Evolutionary conservation across 2,329 filamentous ascomycete genomes (phyloP).

Genomic region (Paecilomyces formosus): DNA sequence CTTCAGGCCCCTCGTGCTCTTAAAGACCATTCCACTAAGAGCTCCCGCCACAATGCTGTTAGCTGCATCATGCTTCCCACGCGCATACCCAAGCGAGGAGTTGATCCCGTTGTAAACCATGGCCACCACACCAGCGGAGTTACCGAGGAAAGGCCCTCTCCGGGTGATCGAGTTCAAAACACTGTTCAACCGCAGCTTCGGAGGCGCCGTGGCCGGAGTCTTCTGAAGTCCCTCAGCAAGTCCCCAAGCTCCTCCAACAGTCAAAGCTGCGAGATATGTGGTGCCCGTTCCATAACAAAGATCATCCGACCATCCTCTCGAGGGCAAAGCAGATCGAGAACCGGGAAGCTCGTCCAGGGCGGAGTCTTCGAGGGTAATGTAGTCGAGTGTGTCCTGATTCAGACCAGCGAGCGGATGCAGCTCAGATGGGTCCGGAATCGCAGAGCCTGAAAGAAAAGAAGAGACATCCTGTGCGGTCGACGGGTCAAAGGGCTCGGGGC

Average conservation of each 20-base stretch:
- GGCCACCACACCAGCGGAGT: conserved; percentile 90
- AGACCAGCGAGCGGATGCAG: conserved; percentile 91
- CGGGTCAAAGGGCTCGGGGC: conserved; percentile 59
- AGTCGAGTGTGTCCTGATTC: conserved; percentile 88
- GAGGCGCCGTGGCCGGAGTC: conserved; percentile 62
- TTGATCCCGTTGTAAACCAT: conserved; percentile 95
- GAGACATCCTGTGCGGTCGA: conserved; percentile 71
- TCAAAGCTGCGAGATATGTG: conserved; percentile 82
- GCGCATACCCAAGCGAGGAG: conserved; percentile 68
- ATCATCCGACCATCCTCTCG: conserved; percentile 95
- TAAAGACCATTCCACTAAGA: conserved; percentile 89
- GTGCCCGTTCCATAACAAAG: conserved; percentile 95
- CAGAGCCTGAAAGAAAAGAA: conserved; percentile 70
- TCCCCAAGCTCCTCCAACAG: conserved; percentile 84
- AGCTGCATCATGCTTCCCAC: conserved; percentile 80
- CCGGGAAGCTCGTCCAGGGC: conserved; percentile 79
- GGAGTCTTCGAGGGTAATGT: conserved; percentile 88
- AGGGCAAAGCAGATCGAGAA: conserved; percentile 79
- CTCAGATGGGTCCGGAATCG: conserved; percentile 76
- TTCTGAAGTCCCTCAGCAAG: conserved; percentile 80
- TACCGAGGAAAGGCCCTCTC: conserved; percentile 88
- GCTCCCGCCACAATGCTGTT: conserved; percentile 84
- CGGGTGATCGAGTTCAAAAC: conserved; percentile 91
- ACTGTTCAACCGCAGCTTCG: conserved; percentile 87
- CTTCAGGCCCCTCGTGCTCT: conserved; percentile 81